Evolutionary conservation across 164 flowering plant species (phyloP).

Genomic region (Chimonanthus praecox): DNA sequence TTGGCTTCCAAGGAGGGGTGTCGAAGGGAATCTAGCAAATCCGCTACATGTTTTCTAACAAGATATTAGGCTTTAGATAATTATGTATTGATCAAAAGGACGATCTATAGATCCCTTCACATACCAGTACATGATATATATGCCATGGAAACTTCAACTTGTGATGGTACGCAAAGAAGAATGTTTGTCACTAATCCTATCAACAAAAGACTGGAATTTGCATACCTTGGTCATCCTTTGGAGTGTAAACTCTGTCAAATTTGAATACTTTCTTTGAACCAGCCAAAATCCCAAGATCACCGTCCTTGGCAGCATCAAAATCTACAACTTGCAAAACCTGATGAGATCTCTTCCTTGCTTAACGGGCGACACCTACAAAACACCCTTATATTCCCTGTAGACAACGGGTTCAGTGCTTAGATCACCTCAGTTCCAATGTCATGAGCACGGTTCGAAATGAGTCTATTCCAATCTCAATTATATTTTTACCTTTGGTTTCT

Average conservation of each 20-base stretch:
- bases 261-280: conserved; percentile 61
- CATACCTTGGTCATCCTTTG: conserved; percentile 79
- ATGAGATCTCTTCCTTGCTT: conserved; percentile 46
- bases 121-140: no score
- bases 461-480: neutral
- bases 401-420: neutral
- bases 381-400: conserved; percentile 84
- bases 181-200: no score
- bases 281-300: conserved; percentile 55
- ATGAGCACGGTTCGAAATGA: neutral
- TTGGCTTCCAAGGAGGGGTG: no score
- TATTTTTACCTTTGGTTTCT: conserved; percentile 61
- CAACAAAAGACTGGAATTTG: neutral
- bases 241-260: conserved; percentile 78
- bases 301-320: conserved; percentile 80
- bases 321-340: conserved; percentile 56
- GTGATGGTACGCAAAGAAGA: no score
- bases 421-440: neutral
- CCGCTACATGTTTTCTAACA: no score
- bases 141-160: no score
- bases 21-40: no score
- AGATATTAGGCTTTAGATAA: no score
- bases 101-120: no score
- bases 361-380: conserved; percentile 91
- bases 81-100: no score